These are phyloP conservation scores for Aspergillus sclerotialis DNA, from an alignment of 2,329 filamentous ascomycete genomes.

Conservation along the genomic window DNA sequence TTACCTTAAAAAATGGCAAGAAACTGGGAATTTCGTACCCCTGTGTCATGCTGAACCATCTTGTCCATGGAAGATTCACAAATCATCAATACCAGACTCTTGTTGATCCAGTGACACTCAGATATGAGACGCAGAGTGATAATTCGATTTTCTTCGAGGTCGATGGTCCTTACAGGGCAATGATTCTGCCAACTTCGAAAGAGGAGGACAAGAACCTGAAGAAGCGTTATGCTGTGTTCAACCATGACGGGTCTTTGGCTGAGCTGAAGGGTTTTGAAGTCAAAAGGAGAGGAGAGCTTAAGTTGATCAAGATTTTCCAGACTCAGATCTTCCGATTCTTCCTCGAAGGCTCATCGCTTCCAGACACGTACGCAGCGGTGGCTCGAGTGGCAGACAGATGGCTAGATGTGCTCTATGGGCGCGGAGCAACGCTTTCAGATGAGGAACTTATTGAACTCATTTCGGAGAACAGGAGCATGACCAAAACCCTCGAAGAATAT, in stretches of 20 bases:
- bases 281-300: slow-evolving; percentile 93
- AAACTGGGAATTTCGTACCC: slow-evolving; percentile 96
- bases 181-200: slow-evolving; percentile 95
- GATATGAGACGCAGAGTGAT: slow-evolving; percentile 94
- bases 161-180: slow-evolving; percentile 93
- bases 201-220: slow-evolving; percentile 99
- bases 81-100: slow-evolving; percentile 97
- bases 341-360: slow-evolving; percentile 77
- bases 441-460: slow-evolving; percentile 99
- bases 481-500: slow-evolving; percentile 94
- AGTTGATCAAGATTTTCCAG: slow-evolving; percentile 99
- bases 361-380: slow-evolving; percentile 84
- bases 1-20: slow-evolving; percentile 92
- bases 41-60: slow-evolving; percentile 97
- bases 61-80: slow-evolving; percentile 90
- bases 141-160: slow-evolving; percentile 99
- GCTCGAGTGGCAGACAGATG: slow-evolving; percentile 93
- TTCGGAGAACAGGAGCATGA: slow-evolving; percentile 98
- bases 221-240: slow-evolving; percentile 98
- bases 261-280: slow-evolving; percentile 97
- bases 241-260: slow-evolving; percentile 89
- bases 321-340: slow-evolving; percentile 99
- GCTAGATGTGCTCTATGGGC: slow-evolving; percentile 89
- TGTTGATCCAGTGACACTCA: slow-evolving; percentile 68
- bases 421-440: slow-evolving; percentile 82